phyloP scores from a whole-genome alignment of 148 eudicot species.

The Chenopodium album region DNA sequence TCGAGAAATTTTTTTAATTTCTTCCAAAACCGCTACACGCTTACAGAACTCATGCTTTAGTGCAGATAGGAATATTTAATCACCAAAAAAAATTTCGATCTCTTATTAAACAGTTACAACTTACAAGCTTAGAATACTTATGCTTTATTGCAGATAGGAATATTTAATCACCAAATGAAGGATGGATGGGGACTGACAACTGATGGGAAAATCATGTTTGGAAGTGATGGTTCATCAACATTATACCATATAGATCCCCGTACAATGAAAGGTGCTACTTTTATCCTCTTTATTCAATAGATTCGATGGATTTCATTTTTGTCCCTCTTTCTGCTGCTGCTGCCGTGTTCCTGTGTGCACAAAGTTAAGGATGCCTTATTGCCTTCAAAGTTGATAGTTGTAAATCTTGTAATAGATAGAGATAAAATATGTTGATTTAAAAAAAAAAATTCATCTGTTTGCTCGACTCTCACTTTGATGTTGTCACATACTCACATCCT shows the following conservation, averaged over 20 bases:
- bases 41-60: background rate
- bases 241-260: constrained; percentile 76
- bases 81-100: constrained; percentile 34
- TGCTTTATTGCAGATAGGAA: constrained; percentile 46
- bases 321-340: background rate
- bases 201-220: constrained; percentile 74
- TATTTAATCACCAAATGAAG: constrained; percentile 69
- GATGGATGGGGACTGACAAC: constrained; percentile 99
- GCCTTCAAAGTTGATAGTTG: background rate
- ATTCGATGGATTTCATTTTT: background rate
- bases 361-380: background rate
- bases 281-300: background rate
- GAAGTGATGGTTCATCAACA: constrained; percentile 89
- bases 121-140: background rate
- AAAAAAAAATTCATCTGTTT: background rate
- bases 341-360: background rate
- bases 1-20: too few relatives aligned
- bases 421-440: too few relatives aligned
- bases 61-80: constrained; percentile 62
- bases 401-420: background rate
- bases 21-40: too few relatives aligned
- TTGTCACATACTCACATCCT: background rate
- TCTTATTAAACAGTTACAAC: too few relatives aligned
- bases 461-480: background rate
- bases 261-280: constrained; percentile 60